Evolutionary conservation across 306 rosid genomes (phyloP).

Genomic region (Vigna nakashimae): DNA sequence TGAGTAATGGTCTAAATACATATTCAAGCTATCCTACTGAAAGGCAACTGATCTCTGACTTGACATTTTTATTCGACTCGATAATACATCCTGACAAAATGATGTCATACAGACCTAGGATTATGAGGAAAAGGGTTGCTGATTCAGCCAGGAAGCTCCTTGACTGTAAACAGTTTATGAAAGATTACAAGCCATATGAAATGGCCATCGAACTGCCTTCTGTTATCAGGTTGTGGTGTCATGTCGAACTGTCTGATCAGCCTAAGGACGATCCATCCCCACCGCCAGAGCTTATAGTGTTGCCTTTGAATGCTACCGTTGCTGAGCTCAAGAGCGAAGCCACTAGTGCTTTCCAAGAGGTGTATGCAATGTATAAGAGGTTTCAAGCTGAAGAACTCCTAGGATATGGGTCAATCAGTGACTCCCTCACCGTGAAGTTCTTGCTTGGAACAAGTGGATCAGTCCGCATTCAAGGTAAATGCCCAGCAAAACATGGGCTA

Average conservation of each 20-base stretch:
- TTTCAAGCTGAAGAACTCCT: constrained; percentile 64
- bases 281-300: constrained; percentile 65
- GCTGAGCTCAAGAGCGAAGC: constrained; percentile 59
- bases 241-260: constrained; percentile 66
- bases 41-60: constrained; percentile 57
- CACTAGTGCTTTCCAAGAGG: constrained; percentile 63
- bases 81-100: constrained; percentile 67
- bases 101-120: constrained; percentile 44
- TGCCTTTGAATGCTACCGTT: constrained; percentile 67
- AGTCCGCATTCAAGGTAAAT: constrained; percentile 56
- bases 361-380: constrained; percentile 73
- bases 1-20: constrained; percentile 34
- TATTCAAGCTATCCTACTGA: constrained; percentile 51
- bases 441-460: constrained; percentile 61
- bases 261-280: constrained; percentile 39
- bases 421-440: constrained; percentile 56
- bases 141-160: constrained; percentile 74
- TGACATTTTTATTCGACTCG: constrained; percentile 57
- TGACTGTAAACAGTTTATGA: constrained; percentile 80
- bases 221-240: constrained; percentile 64
- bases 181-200: constrained; percentile 54
- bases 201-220: constrained; percentile 4
- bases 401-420: constrained; percentile 54
- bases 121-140: constrained; percentile 47
- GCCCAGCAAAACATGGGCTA: constrained; percentile 61